These are phyloP conservation scores for Aspergillus japonicus DNA, from an alignment of 2,329 filamentous ascomycete species.

Conservation along the genomic window DNA sequence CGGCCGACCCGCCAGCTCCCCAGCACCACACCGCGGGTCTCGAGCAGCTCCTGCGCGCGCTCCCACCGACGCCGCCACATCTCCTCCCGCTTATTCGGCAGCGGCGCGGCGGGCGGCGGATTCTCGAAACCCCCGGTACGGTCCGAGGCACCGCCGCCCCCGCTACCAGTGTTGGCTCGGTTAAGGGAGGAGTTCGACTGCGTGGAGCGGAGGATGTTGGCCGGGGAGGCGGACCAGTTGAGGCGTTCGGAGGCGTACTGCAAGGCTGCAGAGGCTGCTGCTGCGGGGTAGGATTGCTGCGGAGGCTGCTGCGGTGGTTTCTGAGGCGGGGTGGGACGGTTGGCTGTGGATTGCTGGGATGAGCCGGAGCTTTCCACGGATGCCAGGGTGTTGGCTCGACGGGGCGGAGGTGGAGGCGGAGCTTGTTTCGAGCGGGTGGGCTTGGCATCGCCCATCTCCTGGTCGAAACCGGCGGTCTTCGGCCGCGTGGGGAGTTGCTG, in stretches of 20 bases:
- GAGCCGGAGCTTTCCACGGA: constrained; percentile 16
- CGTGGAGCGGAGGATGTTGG: constrained; percentile 20
- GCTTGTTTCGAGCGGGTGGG: constrained; percentile 25
- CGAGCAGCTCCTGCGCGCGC: constrained; percentile 44
- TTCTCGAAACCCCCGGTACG: constrained; percentile 14
- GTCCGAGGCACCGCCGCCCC: constrained; percentile 12
- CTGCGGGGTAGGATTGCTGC: constrained; percentile 27
- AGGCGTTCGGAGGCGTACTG: constrained; percentile 34
- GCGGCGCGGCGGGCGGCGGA: constrained; percentile 27
- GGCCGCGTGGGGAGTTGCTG: constrained; percentile 8
- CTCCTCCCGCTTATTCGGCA: constrained; percentile 50
- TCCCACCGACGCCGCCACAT: constrained; percentile 51
- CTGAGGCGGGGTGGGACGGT: constrained; percentile 13
- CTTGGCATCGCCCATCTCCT: constrained; percentile 2
- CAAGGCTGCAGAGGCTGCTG: constrained; percentile 23
- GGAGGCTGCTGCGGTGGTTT: not conserved
- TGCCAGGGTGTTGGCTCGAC: constrained; percentile 30
- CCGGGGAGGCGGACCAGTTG: constrained; percentile 21
- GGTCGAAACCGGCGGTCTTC: constrained; percentile 3
- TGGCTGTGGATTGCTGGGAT: constrained; percentile 14
- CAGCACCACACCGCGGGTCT: constrained; percentile 43
- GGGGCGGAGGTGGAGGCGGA: constrained; percentile 33
- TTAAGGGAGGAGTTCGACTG: constrained; percentile 24
- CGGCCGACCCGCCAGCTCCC: constrained; percentile 47
- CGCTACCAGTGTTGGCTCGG: constrained; percentile 15